These are phyloP conservation scores for Albophoma yamanashiensis DNA, from an alignment of 2,329 filamentous ascomycete genomes.

Conservation along the genomic window DNA sequence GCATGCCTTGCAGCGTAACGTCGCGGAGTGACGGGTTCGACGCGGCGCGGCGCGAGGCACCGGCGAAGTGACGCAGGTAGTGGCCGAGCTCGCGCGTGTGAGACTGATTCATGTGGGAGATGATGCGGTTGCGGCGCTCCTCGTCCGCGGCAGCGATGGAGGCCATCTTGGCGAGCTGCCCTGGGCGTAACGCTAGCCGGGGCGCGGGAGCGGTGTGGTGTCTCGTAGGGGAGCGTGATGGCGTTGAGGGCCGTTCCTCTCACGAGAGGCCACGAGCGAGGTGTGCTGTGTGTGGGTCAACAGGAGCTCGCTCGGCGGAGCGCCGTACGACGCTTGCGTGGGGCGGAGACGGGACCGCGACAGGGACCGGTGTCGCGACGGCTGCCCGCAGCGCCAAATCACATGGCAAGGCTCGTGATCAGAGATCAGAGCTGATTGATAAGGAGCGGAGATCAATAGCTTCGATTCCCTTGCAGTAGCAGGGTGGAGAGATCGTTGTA, in stretches of 20 bases:
- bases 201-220: not conserved
- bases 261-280: not conserved
- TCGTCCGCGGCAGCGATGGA: conserved; percentile 12
- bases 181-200: not conserved
- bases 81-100: conserved; percentile 64
- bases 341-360: not conserved
- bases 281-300: not conserved
- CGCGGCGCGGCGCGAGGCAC: conserved; percentile 38
- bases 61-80: conserved; percentile 65
- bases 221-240: not conserved
- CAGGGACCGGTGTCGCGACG: not conserved
- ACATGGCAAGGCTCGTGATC: not conserved
- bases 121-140: conserved; percentile 27
- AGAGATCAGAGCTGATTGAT: not conserved
- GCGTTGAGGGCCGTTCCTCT: not conserved
- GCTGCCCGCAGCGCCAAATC: not conserved
- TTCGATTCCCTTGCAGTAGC: not conserved
- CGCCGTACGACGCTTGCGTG: not conserved
- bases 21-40: conserved; percentile 49
- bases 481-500: not conserved
- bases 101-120: conserved; percentile 80
- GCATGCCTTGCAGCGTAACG: conserved; percentile 52
- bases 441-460: not conserved
- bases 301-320: not conserved
- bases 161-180: conserved; percentile 7